A percentile compares a stretch with the other conserved stretches of the same genome.
Conservation (phyloP, 2,329 filamentous ascomycete species). For the Mollisia scopiformis region DNA sequence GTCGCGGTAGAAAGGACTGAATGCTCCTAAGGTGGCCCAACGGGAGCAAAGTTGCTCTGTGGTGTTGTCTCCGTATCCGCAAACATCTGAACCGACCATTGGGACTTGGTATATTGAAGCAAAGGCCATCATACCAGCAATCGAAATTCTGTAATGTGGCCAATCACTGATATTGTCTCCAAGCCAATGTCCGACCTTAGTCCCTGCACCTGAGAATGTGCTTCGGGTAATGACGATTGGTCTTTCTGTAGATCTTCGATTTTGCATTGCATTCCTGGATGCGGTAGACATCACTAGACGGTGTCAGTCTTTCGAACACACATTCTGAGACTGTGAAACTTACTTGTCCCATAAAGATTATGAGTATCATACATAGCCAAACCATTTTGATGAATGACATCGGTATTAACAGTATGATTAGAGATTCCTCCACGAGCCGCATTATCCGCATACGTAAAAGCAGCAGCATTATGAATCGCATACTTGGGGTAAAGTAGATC, state of each 20-base stretch:
- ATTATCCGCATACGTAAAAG: constrained; percentile 46
- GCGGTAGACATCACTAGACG: constrained; percentile 47
- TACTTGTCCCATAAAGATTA: constrained; percentile 72
- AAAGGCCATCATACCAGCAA: constrained; percentile 62
- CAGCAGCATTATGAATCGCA: constrained; percentile 64
- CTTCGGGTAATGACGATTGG: constrained; percentile 76
- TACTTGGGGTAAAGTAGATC: constrained; percentile 69
- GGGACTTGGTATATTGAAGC: constrained; percentile 68
- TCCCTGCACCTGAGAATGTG: constrained; percentile 74
- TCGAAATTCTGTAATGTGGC: constrained; percentile 61
- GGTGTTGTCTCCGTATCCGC: constrained; percentile 71
- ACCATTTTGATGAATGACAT: constrained; percentile 70
- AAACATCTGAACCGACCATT: constrained; percentile 74
- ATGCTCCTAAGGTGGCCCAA: constrained; percentile 76
- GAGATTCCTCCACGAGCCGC: constrained; percentile 50
- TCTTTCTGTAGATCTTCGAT: constrained; percentile 63
- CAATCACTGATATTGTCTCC: constrained; percentile 62
- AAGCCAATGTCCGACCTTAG: constrained; percentile 64
- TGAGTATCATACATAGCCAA: constrained; percentile 74
- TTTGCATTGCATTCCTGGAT: constrained; percentile 67
- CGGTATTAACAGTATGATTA: constrained; percentile 66
- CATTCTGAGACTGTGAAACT: constrained; percentile 23
- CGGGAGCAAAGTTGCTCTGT: constrained; percentile 72
- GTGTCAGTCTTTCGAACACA: neutral
- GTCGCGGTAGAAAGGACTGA: constrained; percentile 76